Base-by-base conservation (phyloP, 2,329 filamentous ascomycete genomes). In the Pseudocercospora fijiensis region DNA sequence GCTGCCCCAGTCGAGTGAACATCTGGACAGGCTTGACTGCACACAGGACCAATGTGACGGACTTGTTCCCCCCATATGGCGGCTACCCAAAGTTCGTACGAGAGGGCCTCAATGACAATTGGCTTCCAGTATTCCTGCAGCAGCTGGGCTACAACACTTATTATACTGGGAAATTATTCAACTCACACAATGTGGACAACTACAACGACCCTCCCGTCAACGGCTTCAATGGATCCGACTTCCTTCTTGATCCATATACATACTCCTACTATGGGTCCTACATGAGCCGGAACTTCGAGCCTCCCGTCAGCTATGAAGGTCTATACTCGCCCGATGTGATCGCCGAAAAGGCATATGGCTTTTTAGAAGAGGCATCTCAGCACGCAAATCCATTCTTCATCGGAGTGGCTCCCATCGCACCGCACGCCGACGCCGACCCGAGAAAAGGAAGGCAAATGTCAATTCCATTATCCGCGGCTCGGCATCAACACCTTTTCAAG, bases 11-110 rank as follows among this genome's bases (percentile, higher is more conserved):
- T 0, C 80, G 88, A 1, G 88, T 88, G 1, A 85, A 83, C 10
- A 73, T 90, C 1, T 85, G 83, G 82, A 89, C 87, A 0, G 88
- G 88, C 0, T 84, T 83, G 69, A 82, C 84, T 8, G 85, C 87
- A 0, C 88, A 90, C 69, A 90, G 90, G 67, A 90, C 86, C 0
- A 90, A 90, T 68, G 86, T 90, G 1, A 90, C 88, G 0, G 81
- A 83, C 69, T 79, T 84, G 1, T 71, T 68, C 16, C 78, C 84
- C 45, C 84, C 83, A n/a, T 84, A 84, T 63, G 82, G 84, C n/a
- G 84, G 84, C 4, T 91, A 87, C 69, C 84, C 85, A 1, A 89
- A 90, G 70, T 88, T 90, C 61, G 77, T 90, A 13, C 76, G 78
- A 3, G 80, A 88, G 47, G 88, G 88, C 0, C 80, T 85, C 60